Base-by-base conservation (phyloP, 1,284 basidiomycete species). In the Mycosarcoma mackinlayi region DNA sequence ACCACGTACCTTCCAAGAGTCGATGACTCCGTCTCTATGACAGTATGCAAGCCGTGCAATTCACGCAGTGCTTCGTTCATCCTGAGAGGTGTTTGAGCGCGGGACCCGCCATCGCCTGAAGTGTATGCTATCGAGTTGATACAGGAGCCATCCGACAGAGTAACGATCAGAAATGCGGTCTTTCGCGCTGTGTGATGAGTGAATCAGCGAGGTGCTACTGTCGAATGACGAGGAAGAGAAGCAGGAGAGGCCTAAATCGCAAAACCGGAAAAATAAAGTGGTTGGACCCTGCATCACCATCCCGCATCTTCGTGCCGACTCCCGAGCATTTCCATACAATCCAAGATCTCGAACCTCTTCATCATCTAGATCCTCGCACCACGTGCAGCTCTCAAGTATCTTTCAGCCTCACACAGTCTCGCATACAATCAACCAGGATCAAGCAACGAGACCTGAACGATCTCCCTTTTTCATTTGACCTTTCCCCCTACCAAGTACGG, bases 251-350 rank as follows among this genome's bases (percentile, higher is more conserved):
- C n/a, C n/a, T n/a, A n/a, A n/a, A n/a, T n/a, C n/a, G n/a, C n/a
- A n/a, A 13, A 39, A 23, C 21, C 37, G 19, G 16, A 4, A 34
- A 38, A 38, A 25, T 38, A 24, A 34, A 45, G 8, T 8, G 8
- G 9, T 34, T 61, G 59, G 59, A 55, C 59, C 59, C 59, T 61
- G 59, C 48, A 45, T 49, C 30, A 34, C 10, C 21, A 3, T 11
- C 34, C 21, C 34, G 38, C 41, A 18, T 38, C 21, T 10, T 24
- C 11, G 16, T 30, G 35, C 50, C 50, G 50, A 52, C n/a, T 39
- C 44, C 44, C 58, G 58, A 46, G 28, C 28, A 10, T 24, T 23
- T 19, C 19, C 1, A 7, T 27, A 21, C 1, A 11, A 23, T 34
- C 3, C 35, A 21, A 18, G 35, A 13, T 31, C 34, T 8, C 27